Evolutionary conservation across 345 rosid species (phyloP), one percentile per base, ranked within the genome.

Genomic region (Isatis tinctoria): DNA sequence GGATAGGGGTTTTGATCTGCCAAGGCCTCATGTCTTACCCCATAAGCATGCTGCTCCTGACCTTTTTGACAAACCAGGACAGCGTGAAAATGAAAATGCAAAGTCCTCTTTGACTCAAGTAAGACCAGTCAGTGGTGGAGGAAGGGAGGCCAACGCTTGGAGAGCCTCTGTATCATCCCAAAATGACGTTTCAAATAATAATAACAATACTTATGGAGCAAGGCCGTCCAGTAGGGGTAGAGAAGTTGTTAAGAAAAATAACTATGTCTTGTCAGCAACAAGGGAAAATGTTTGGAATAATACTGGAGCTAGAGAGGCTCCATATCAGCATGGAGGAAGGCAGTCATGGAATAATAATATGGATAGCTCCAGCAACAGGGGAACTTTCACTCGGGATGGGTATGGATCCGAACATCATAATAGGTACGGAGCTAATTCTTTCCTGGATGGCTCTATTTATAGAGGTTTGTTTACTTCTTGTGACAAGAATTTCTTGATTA

Each of bases 1-100:
- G 97, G 96, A 94, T 35, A 82, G 83, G 45, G 89, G 84, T 84
- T 88, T 84, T 81, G 90, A 86, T 83, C 80, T 86, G 74, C 91
- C 91, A 13, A 91, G 84, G 81, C 57, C 85, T 44, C 85, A 83
- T 78, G 75, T 68, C 72, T 78, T 82, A 14, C 92, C 90, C 2
- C 96, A 86, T 63, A 94, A 82, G 74, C 86, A 85, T 39, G 81
- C 76, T 72, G 78, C 80, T 73, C 78, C 85, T 68, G 78, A 62
- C 79, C 43, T 53, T 64, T 81, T 82, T 76, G 88, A 85, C 65
- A 85, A 82, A 81, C 51, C 87, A 83, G 86, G 82, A 39, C 91
- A 74, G 73, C 88, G 78, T 74, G 94, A 83, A 70, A 83, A 82
- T 85, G 95, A 85, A 63, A 76, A 83, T 83, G 84, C 83, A 36